Base-by-base conservation (phyloP, 2,329 filamentous ascomycete species). In the Epichloe uncinata region DNA sequence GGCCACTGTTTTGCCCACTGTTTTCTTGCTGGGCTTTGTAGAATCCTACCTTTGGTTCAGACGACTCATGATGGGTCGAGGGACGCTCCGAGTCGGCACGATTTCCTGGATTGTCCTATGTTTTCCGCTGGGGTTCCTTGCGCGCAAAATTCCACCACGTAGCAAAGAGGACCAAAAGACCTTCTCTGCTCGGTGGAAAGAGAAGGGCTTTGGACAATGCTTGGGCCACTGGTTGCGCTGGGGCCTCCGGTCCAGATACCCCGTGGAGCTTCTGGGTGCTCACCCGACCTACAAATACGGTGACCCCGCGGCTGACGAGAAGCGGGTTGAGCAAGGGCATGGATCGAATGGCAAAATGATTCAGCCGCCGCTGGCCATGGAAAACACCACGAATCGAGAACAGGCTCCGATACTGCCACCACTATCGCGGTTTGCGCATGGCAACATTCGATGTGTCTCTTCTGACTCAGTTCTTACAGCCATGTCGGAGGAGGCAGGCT, bases 11-110 rank as follows among this genome's bases (percentile, higher is more conserved):
- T 41, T 65, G 22, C 61, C 61, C 0, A n/a, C 53, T 12, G 20
- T 65, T 12, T 63, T 64, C 48, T 26, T 64, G 8, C 51, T 61
- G 4, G 61, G 62, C 30, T 63, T 61, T 51, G 7, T 61, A 20
- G 61, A 64, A 48, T 63, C 58, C 20, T 64, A 55, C 52, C 52
- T 60, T 43, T 65, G 63, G 63, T 64, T 62, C 54, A 54, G 56
- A n/a, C 52, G 59, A 18, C 49, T 64, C 47, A 65, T 65, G 61
- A 51, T 55, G 4, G 63, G 63, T 30, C 57, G 58, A 51, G 47
- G 47, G 42, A 53, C 62, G 7, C 53, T 64, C 13, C 56, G 61
- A 15, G 54, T 63, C 15, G 61, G 61, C 20, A 64, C 63, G 20
- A 33, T 62, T 20, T 58, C 50, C 52, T 66, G 63, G 62, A 59